A percentile compares a stretch with the other conserved stretches of the same genome.
Conservation (phyloP, 2,329 filamentous ascomycete genomes). For the Epichloe baconii region DNA sequence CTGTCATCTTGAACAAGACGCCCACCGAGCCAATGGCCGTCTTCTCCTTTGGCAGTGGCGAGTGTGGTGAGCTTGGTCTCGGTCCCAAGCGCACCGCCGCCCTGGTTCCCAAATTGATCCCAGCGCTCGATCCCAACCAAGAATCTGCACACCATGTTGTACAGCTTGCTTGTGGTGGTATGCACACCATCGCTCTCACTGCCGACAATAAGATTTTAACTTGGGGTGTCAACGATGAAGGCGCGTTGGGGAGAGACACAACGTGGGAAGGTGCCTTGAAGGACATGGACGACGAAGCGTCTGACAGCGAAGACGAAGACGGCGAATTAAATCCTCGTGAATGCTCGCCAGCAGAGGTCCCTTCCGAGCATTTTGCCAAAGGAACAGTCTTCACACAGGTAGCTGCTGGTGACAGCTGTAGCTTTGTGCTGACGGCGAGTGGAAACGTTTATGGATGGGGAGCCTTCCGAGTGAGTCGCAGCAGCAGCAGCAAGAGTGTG, state of each 20-base stretch:
- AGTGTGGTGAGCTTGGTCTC: constrained; percentile 70
- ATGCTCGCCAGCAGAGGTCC: constrained; percentile 50
- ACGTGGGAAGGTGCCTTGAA: constrained; percentile 51
- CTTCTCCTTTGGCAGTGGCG: constrained; percentile 70
- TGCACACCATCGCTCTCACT: constrained; percentile 69
- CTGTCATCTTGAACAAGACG: constrained; percentile 13
- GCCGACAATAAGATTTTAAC: constrained; percentile 70
- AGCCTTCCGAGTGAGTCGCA: constrained; percentile 52
- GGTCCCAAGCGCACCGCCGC: constrained; percentile 39
- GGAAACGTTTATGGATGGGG: constrained; percentile 75
- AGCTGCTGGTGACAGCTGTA: constrained; percentile 60
- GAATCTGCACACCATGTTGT: constrained; percentile 52
- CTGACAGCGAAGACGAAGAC: constrained; percentile 45
- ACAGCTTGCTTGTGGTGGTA: constrained; percentile 64
- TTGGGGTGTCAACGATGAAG: constrained; percentile 82
- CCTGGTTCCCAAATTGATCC: constrained; percentile 35
- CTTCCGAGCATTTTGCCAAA: constrained; percentile 43
- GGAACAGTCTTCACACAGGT: constrained; percentile 51
- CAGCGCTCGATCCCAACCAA: constrained; percentile 61
- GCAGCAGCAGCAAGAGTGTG: constrained; percentile 19
- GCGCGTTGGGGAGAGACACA: constrained; percentile 65
- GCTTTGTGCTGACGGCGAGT: constrained; percentile 62
- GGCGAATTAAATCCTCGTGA: constrained; percentile 62
- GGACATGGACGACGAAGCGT: constrained; percentile 37
- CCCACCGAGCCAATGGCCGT: constrained; percentile 55